A percentile compares a stretch with the other conserved stretches of the same genome.
Evolutionary conservation across 257 asterid genomes (phyloP).

Genomic region (Mitragyna speciosa): DNA sequence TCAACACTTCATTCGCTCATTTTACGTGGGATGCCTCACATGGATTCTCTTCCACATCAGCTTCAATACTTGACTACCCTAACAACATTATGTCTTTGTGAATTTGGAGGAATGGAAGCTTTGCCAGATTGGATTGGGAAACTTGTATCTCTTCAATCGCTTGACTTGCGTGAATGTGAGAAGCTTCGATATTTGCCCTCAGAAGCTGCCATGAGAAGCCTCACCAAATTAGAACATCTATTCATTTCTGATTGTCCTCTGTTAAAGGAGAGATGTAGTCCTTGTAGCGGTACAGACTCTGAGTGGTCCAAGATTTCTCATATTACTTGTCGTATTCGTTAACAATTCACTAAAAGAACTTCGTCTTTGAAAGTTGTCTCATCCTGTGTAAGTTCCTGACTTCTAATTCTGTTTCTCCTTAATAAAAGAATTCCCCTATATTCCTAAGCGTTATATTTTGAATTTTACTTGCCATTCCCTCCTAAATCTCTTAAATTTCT

Average conservation of each 20-base stretch:
- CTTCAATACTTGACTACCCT: slow-evolving; percentile 17
- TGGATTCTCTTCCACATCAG: slow-evolving; percentile 16
- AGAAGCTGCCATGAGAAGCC: slow-evolving; percentile 11
- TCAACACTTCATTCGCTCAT: neutral
- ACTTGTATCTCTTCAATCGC: slow-evolving; percentile 1
- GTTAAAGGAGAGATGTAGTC: neutral
- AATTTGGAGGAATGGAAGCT: slow-evolving; percentile 14
- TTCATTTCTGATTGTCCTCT: neutral
- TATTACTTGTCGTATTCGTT: too few species aligned
- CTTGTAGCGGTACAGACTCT: neutral
- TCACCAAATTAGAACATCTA: neutral
- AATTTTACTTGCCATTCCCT: too few species aligned
- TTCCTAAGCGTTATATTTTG: too few species aligned
- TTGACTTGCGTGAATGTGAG: neutral
- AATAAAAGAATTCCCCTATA: too few species aligned
- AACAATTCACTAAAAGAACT: too few species aligned
- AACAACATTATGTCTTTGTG: fast-evolving
- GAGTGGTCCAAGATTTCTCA: slow-evolving; percentile 8
- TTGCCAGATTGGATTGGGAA: slow-evolving; percentile 29
- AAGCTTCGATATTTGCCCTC: slow-evolving; percentile 14
- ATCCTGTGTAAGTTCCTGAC: too few species aligned
- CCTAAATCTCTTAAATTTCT: too few species aligned
- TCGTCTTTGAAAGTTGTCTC: too few species aligned
- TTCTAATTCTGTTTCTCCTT: too few species aligned
- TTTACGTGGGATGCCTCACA: slow-evolving; percentile 1